These are phyloP conservation scores for Microsporum audouinii DNA, from an alignment of 2,329 filamentous ascomycete genomes.

Conservation along the genomic window DNA sequence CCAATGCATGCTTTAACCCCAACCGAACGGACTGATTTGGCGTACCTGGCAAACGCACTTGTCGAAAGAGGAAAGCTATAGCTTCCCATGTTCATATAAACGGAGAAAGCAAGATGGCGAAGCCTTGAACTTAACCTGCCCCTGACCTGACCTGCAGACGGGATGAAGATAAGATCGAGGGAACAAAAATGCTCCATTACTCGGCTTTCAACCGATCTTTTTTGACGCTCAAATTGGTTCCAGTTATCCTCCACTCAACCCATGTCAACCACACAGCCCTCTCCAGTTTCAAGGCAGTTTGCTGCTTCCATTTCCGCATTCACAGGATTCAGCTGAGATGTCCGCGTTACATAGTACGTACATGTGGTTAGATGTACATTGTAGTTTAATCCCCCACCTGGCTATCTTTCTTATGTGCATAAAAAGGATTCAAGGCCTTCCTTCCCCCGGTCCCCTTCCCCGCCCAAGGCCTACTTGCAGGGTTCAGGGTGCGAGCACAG, in stretches of 20 bases:
- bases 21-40: background rate
- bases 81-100: background rate
- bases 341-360: background rate
- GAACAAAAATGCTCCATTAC: background rate
- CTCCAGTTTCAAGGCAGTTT: background rate
- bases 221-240: background rate
- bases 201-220: background rate
- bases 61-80: background rate
- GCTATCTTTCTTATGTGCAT: background rate
- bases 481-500: background rate
- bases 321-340: background rate
- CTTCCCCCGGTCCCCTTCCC: background rate
- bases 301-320: background rate
- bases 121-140: background rate
- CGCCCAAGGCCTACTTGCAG: slow-evolving; percentile 1
- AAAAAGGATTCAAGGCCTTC: background rate
- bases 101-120: background rate
- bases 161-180: background rate
- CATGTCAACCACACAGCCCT: background rate
- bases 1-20: background rate
- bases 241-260: background rate
- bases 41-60: background rate
- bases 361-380: background rate
- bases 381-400: background rate
- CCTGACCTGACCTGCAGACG: background rate